These are phyloP conservation scores for Talaromyces sp. DNA, from an alignment of 2,329 filamentous ascomycete species.

Conservation along the genomic window DNA sequence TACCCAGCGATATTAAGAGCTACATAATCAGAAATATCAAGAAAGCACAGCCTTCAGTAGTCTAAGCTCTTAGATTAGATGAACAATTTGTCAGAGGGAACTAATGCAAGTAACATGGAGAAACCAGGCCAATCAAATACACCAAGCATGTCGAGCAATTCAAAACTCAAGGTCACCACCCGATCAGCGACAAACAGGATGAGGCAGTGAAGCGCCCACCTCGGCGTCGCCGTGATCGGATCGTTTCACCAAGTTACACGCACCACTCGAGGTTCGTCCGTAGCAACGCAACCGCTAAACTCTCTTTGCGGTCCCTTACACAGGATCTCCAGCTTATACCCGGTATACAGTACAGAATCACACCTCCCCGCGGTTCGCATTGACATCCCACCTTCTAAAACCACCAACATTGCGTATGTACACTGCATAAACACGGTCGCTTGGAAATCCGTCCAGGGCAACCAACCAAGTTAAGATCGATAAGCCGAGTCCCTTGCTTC, in stretches of 20 bases:
- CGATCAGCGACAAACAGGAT: not conserved
- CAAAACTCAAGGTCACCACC: not conserved
- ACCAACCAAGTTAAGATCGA: not conserved
- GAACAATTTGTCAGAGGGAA: too few species aligned
- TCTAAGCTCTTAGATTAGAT: too few species aligned
- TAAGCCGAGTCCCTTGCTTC: slow-evolving; percentile 3
- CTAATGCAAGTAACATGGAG: too few species aligned
- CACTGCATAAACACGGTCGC: not conserved
- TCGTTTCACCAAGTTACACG: slow-evolving; percentile 1
- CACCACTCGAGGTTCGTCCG: not conserved
- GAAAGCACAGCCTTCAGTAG: too few species aligned
- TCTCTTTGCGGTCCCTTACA: not conserved
- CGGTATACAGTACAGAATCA: not conserved
- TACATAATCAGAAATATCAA: too few species aligned
- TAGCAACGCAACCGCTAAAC: not conserved
- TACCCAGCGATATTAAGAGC: too few species aligned
- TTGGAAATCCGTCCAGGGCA: slow-evolving; percentile 3
- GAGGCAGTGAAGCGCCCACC: not conserved
- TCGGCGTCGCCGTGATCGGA: slow-evolving; percentile 1
- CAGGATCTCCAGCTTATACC: not conserved
- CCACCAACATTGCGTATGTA: not conserved
- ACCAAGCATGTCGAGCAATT: not conserved
- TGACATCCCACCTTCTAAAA: slow-evolving; percentile 1
- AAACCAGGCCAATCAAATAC: too few species aligned
- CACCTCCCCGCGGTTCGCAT: not conserved